A percentile compares a stretch with the other conserved stretches of the same genome.
Conservation (phyloP, 208 protist genomes). For the Leishmania aethiopica region DNA sequence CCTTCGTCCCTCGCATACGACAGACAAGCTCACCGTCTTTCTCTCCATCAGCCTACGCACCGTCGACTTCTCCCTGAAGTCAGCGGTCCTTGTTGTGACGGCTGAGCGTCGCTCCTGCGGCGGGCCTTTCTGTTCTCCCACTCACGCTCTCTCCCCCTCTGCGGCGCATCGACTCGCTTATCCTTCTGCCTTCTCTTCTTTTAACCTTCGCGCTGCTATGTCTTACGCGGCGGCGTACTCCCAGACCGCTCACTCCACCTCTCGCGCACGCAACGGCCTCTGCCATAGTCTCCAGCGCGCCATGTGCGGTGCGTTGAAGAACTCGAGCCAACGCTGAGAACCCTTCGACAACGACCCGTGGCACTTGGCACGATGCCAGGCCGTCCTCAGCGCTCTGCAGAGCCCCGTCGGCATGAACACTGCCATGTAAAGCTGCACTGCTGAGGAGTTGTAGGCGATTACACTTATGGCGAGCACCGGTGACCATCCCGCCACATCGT, state of each 20-base stretch:
- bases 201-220: not conserved
- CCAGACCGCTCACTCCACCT: conserved; percentile 4
- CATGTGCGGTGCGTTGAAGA: conserved; percentile 23
- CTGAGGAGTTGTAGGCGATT: conserved; percentile 2
- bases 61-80: not conserved
- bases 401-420: conserved; percentile 2
- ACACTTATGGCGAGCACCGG: not conserved
- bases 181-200: not conserved
- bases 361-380: conserved; percentile 13
- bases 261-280: conserved; percentile 13
- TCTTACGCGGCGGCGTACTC: conserved; percentile 24
- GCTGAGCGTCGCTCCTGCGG: not conserved
- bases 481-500: not conserved
- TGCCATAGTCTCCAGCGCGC: conserved; percentile 19
- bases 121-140: not conserved
- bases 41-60: not conserved
- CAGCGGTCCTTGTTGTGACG: not conserved
- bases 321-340: not conserved
- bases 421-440: conserved; percentile 4
- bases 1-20: not conserved
- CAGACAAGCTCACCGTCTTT: not conserved
- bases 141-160: not conserved
- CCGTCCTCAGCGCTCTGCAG: conserved; percentile 4
- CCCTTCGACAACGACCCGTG: not conserved
- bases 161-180: not conserved